A percentile compares a stretch with the other conserved stretches of the same genome.
Evolutionary conservation across 768 basidiomycete genomes (phyloP).

Genomic region (Collybiopsis luxurians): DNA sequence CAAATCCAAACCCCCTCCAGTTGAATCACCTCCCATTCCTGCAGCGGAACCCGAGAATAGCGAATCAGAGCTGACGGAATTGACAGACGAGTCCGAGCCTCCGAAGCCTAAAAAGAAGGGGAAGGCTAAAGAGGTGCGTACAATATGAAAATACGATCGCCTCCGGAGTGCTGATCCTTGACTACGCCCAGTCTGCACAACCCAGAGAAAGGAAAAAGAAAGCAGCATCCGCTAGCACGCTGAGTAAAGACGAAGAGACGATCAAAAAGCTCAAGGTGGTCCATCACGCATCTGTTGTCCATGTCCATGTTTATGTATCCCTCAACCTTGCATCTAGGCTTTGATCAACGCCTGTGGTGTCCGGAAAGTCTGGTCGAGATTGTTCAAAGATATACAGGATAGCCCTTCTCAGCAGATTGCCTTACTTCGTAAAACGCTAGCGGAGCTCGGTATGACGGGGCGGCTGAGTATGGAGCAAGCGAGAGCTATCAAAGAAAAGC

Average conservation of each 20-base stretch:
- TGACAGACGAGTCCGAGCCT: slow-evolving; percentile 52
- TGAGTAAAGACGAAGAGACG: slow-evolving; percentile 65
- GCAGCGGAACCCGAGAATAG: slow-evolving; percentile 28
- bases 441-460: slow-evolving; percentile 78
- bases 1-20: not conserved
- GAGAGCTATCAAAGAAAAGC: slow-evolving; percentile 63
- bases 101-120: slow-evolving; percentile 41
- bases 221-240: slow-evolving; percentile 26
- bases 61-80: slow-evolving; percentile 59
- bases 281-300: no score
- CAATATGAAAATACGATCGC: slow-evolving; percentile 7
- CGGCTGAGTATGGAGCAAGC: slow-evolving; percentile 80
- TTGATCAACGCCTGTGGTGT: slow-evolving; percentile 74
- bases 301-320: no score
- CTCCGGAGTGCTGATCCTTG: slow-evolving; percentile 19
- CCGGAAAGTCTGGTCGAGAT: slow-evolving; percentile 73
- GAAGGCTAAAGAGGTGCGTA: slow-evolving; percentile 28
- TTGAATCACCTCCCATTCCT: not conserved
- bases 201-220: slow-evolving; percentile 23
- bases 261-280: slow-evolving; percentile 73
- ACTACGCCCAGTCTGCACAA: slow-evolving; percentile 19
- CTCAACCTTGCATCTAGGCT: no score
- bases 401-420: slow-evolving; percentile 60
- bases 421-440: slow-evolving; percentile 60
- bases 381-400: slow-evolving; percentile 55